A percentile compares a stretch with the other conserved stretches of the same genome.
Conservation (phyloP, 2,329 filamentous ascomycete genomes). For the Colletotrichum horii region DNA sequence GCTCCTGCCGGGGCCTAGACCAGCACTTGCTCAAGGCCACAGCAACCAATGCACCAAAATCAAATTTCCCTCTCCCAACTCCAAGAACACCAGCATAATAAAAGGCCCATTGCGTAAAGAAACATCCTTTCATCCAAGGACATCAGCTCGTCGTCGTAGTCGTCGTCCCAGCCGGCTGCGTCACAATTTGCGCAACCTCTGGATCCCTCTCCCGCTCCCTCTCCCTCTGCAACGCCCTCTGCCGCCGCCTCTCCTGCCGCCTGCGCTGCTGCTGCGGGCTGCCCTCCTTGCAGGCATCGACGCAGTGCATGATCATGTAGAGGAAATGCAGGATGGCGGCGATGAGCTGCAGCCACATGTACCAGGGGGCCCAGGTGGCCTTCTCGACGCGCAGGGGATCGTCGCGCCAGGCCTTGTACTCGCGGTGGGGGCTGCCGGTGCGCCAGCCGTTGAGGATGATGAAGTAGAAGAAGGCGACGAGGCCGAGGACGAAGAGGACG, state of each 20-base stretch:
- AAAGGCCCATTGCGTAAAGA: neutral
- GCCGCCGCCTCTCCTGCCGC: neutral
- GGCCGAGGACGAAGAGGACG: constrained; percentile 22
- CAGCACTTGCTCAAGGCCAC: constrained; percentile 17
- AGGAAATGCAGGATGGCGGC: constrained; percentile 23
- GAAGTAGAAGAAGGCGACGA: constrained; percentile 25
- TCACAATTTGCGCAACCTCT: neutral
- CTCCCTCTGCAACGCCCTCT: neutral
- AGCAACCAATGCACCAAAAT: neutral
- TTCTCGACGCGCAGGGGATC: constrained; percentile 23
- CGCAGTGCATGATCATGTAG: constrained; percentile 25
- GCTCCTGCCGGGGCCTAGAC: neutral
- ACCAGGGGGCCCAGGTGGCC: constrained; percentile 24
- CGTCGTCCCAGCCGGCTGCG: neutral
- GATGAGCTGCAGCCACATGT: constrained; percentile 26
- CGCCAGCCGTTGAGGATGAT: constrained; percentile 24
- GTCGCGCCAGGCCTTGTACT: constrained; percentile 11
- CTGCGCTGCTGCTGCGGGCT: neutral
- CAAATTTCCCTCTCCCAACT: neutral
- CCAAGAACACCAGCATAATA: neutral
- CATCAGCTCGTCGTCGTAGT: neutral
- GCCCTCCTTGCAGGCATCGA: constrained; percentile 19
- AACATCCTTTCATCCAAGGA: neutral
- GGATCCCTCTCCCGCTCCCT: neutral
- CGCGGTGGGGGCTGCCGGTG: constrained; percentile 3